Conservation (phyloP, 768 basidiomycete species). For the Coprinopsis sp. region DNA sequence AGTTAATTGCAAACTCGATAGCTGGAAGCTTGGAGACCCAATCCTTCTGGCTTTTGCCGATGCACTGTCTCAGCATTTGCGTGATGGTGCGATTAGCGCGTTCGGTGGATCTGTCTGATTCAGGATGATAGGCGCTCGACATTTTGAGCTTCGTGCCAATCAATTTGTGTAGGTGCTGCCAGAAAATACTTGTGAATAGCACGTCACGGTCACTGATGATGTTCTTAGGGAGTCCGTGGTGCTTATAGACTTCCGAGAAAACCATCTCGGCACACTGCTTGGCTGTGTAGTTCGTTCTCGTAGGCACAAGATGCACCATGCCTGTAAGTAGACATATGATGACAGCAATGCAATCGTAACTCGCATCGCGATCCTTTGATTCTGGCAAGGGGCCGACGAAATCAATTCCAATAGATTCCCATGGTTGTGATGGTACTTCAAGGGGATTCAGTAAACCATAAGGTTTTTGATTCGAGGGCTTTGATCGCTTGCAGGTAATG, state of each 20-base stretch:
- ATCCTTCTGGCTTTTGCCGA: constrained; percentile 4
- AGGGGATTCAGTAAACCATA: constrained; percentile 19
- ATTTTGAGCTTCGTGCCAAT: constrained; percentile 8
- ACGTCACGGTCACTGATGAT: constrained; percentile 29
- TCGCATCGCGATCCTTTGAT: constrained; percentile 17
- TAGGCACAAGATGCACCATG: constrained; percentile 15
- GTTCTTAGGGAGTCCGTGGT: constrained; percentile 12
- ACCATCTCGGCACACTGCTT: constrained; percentile 9
- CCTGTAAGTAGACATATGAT: constrained; percentile 21
- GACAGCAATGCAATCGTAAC: constrained; percentile 21
- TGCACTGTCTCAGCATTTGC: constrained; percentile 12
- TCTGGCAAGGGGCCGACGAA: constrained; percentile 10
- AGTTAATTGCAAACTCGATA: constrained; percentile 9
- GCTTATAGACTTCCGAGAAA: constrained; percentile 9
- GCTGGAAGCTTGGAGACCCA: constrained; percentile 6
- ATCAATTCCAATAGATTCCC: constrained; percentile 13
- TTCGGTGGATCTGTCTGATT: constrained; percentile 33
- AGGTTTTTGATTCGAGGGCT: constrained; percentile 14
- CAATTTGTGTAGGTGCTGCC: constrained; percentile 18
- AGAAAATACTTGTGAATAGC: constrained; percentile 28
- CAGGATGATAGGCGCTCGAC: constrained; percentile 28
- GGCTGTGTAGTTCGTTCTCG: constrained; percentile 10
- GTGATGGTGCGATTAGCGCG: constrained; percentile 23
- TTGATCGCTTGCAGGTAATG: constrained; percentile 10
- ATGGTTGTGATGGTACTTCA: constrained; percentile 13